Percentiles rank a stretch among this genome's conserved stretches.
Evolutionary conservation across 140 eudicot species (phyloP).

Genomic region (Erigeron philadelphicus): DNA sequence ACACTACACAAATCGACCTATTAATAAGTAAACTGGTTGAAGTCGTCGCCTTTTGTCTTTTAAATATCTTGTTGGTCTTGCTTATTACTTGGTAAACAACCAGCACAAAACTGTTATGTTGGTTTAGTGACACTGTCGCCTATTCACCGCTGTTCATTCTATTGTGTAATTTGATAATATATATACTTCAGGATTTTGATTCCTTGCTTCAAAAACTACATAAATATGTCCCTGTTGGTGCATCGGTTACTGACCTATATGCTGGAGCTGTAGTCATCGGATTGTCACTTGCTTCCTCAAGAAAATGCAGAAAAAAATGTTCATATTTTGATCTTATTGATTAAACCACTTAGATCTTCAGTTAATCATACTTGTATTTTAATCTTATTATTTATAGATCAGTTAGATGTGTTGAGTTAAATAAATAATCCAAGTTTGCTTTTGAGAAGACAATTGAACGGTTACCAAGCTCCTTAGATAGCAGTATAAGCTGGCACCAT

Average conservation of each 20-base stretch:
- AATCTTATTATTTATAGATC: conserved; percentile 44
- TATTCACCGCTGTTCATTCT: conserved; percentile 11
- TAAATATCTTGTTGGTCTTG: conserved; percentile 2
- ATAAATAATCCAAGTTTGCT: conserved; percentile 78
- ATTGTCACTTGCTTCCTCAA: conserved; percentile 69
- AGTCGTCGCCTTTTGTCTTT: not conserved
- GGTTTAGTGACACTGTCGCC: conserved; percentile 12
- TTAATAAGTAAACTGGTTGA: too few relatives aligned
- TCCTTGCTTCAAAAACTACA: conserved; percentile 80
- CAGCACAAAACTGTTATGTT: conserved; percentile 5
- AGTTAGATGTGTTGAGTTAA: conserved; percentile 81
- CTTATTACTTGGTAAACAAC: not conserved
- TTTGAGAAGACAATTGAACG: conserved; percentile 88
- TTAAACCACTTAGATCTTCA: conserved; percentile 15
- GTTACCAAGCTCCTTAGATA: conserved; percentile 50
- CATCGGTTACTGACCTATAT: conserved; percentile 89
- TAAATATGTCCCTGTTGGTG: conserved; percentile 73
- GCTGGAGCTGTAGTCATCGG: conserved; percentile 99
- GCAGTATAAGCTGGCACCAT: conserved; percentile 94
- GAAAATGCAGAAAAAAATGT: conserved; percentile 63
- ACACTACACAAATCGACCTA: too few relatives aligned
- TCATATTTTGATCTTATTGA: conserved; percentile 10
- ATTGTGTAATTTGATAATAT: conserved; percentile 20
- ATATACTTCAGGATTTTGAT: conserved; percentile 71
- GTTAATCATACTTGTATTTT: not conserved